Evolutionary conservation across 2,329 filamentous ascomycete genomes (phyloP).

Genomic region (Calycina herbarum): DNA sequence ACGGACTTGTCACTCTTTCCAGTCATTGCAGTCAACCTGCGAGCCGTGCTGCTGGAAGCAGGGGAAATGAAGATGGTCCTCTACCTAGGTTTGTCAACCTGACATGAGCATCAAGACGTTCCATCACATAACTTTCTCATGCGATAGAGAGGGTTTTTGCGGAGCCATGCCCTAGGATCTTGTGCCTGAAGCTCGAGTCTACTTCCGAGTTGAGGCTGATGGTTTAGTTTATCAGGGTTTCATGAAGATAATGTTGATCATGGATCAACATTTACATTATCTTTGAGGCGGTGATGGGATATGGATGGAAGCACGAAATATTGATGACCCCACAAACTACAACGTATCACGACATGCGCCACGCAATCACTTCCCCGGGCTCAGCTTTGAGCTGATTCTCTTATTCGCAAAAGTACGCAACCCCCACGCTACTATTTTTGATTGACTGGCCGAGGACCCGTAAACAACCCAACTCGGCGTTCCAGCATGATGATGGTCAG

Average conservation of each 20-base stretch:
- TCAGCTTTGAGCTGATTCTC: conserved; percentile 6
- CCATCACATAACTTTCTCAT: background rate
- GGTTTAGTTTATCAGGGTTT: background rate
- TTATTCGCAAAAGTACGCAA: background rate
- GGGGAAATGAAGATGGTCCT: background rate
- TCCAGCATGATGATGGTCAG: conserved; percentile 1
- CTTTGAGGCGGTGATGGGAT: no score
- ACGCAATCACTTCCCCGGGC: conserved; percentile 5
- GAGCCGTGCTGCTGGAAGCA: background rate
- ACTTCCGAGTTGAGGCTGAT: conserved; percentile 13
- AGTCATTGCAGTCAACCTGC: no score
- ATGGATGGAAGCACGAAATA: background rate
- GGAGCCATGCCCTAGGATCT: background rate
- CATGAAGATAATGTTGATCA: background rate
- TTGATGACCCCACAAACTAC: conserved; percentile 8
- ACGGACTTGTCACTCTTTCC: no score
- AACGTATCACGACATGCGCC: conserved; percentile 2
- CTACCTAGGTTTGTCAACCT: background rate
- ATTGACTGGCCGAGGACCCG: background rate
- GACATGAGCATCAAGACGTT: no score
- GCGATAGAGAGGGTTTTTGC: background rate
- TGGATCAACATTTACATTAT: background rate
- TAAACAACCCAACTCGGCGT: background rate
- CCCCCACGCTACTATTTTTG: conserved; percentile 7
- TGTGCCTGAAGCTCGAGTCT: background rate